A percentile compares a stretch with the other conserved stretches of the same genome.
Conservation (phyloP, 2,329 filamentous ascomycete species). For the Seiridium unicorne region DNA sequence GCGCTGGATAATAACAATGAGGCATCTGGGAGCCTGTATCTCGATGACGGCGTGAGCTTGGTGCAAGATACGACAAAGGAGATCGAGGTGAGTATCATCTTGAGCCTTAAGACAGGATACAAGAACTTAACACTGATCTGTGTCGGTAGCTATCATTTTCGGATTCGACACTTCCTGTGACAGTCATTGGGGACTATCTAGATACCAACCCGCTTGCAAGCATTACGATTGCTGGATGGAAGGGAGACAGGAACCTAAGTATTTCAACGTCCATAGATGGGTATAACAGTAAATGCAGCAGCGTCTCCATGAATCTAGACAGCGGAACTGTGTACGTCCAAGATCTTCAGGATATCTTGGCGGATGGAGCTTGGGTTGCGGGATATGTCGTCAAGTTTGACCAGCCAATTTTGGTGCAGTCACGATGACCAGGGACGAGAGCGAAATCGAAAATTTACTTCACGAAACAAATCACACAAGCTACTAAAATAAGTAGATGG, state of each 20-base stretch:
- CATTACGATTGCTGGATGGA: conserved; percentile 1
- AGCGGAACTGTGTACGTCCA: neutral
- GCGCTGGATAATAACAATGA: conserved; percentile 53
- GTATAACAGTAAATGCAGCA: neutral
- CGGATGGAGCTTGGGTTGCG: no score
- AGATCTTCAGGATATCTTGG: neutral
- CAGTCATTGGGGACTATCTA: neutral
- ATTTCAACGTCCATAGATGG: neutral
- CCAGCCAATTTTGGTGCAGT: no score
- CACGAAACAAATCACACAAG: no score
- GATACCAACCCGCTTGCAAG: neutral
- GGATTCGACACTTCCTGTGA: neutral
- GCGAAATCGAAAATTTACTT: no score
- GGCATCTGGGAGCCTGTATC: conserved; percentile 63
- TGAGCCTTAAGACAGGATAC: neutral
- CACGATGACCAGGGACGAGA: no score
- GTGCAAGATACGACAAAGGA: conserved; percentile 49
- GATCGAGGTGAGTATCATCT: conserved; percentile 40
- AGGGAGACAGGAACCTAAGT: neutral
- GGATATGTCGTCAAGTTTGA: no score
- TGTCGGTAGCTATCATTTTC: neutral
- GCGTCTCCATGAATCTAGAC: neutral
- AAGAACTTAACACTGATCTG: neutral
- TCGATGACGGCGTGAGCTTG: conserved; percentile 74
- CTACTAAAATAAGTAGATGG: no score